Base-by-base conservation (phyloP, 2,329 filamentous ascomycete genomes). In the Geosmithia flava region DNA sequence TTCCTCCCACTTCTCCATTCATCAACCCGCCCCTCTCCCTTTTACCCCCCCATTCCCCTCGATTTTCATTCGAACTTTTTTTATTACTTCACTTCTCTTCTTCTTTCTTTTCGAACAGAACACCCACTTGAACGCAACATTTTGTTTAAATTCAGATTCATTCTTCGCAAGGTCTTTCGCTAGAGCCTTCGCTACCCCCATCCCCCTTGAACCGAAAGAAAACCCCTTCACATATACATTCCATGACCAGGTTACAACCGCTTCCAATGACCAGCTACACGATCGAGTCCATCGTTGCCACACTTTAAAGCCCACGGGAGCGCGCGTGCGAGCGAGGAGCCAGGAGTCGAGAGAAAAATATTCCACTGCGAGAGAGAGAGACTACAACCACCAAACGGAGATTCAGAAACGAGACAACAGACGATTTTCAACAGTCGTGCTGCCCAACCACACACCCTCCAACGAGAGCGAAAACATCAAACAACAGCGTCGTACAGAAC, bases 251-350 rank as follows among this genome's bases (percentile, higher is more conserved):
- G 56, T 63, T 65, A 64, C 62, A 59, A 54, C 53, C 59, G 56
- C 59, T 56, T 60, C 66, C 63, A 68, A 81, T 81, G 78, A 80
- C 68, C 66, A 74, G 59, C 57, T 63, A 57, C 55, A 66, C 63
- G 57, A 61, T 56, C 68, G 54, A 71, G 71, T 72, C 71, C 71
- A 67, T 62, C 62, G 68, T 68, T 71, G 75, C 74, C 77, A 81
- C 78, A 74, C 80, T 83, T 82, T 83, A 78, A 83, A 78, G 68
- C 74, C 72, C 71, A 81, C 78, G 79, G 76, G 76, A 79, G 72
- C 70, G 74, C 33, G 33, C 72, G 74, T 69, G 74, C 72, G 74
- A 77, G 75, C 67, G 74, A 78, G 74, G 64, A 67, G 62, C 60
- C 57, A 64, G 67, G 61, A 64, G 61, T 60, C 53, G 58, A 63